Percentiles rank a stretch among this genome's conserved stretches.
Conservation (phyloP, 1,139 yeast genomes). For the Arxiozyma slooffiae region DNA sequence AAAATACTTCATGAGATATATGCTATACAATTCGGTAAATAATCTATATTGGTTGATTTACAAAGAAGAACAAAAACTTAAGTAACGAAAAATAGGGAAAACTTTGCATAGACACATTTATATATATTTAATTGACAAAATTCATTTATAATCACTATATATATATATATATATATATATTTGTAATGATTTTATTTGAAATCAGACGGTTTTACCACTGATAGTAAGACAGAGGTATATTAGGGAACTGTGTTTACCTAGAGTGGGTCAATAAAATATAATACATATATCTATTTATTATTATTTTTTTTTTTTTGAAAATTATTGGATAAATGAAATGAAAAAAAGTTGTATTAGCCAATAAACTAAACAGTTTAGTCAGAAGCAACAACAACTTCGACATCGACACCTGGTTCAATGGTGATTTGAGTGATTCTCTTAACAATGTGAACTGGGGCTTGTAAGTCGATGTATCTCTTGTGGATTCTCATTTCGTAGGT, state of each 20-base stretch:
- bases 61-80: no score
- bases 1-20: no score
- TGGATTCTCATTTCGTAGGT: slow-evolving; percentile 99
- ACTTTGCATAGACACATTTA: not conserved
- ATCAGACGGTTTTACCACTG: slow-evolving; percentile 27
- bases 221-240: slow-evolving; percentile 34
- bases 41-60: no score
- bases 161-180: slow-evolving; percentile 2
- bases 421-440: slow-evolving; percentile 94
- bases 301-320: not conserved
- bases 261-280: slow-evolving; percentile 26
- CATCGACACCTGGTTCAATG: slow-evolving; percentile 68
- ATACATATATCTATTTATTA: slow-evolving; percentile 7
- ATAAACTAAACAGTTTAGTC: slow-evolving; percentile 8
- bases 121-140: slow-evolving; percentile 3
- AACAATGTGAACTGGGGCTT: slow-evolving; percentile 91
- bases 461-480: slow-evolving; percentile 98
- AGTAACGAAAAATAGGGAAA: not conserved
- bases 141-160: not conserved
- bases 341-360: slow-evolving; percentile 1
- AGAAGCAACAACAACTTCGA: slow-evolving; percentile 41
- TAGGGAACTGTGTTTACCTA: slow-evolving; percentile 31
- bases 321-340: not conserved
- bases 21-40: not conserved
- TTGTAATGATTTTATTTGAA: not conserved